Conservation (phyloP, 345 rosid species). For the Rhizophora apiculata region DNA sequence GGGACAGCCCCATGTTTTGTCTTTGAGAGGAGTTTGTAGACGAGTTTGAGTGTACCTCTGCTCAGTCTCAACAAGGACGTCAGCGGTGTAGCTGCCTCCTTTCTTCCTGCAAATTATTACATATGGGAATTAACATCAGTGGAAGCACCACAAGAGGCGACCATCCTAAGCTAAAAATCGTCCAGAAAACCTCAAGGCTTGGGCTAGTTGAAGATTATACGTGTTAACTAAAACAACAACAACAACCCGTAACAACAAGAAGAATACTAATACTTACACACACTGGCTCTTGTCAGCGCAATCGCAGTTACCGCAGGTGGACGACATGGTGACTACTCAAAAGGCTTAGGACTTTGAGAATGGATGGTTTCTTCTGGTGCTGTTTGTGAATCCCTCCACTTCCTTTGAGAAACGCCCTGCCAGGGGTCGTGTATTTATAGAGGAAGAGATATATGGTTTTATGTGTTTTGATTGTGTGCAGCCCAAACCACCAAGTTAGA, state of each 20-base stretch:
- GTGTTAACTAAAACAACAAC: too few species aligned
- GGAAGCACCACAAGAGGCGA: too few species aligned
- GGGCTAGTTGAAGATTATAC: too few species aligned
- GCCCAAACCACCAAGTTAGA: too few species aligned
- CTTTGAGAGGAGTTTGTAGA: background rate
- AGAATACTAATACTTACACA: constrained; percentile 36
- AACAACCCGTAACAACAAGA: background rate
- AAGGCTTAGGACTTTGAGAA: background rate
- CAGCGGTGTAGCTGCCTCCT: constrained; percentile 55
- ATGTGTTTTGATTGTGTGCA: too few species aligned
- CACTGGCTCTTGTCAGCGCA: constrained; percentile 82
- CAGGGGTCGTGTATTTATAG: constrained; percentile 44
- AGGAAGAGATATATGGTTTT: background rate
- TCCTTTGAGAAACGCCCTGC: too few species aligned
- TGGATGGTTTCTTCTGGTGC: background rate
- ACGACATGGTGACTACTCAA: constrained; percentile 50
- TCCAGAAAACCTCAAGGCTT: too few species aligned
- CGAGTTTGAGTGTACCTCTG: constrained; percentile 37
- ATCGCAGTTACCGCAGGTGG: constrained; percentile 66
- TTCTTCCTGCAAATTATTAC: constrained; percentile 53
- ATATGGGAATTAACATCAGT: background rate
- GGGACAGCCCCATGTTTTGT: too few species aligned
- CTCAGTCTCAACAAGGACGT: constrained; percentile 53
- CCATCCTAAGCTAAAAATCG: too few species aligned
- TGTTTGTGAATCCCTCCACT: too few species aligned